Evolutionary conservation across 768 basidiomycete genomes (phyloP).

Genomic region (Russula earlei): DNA sequence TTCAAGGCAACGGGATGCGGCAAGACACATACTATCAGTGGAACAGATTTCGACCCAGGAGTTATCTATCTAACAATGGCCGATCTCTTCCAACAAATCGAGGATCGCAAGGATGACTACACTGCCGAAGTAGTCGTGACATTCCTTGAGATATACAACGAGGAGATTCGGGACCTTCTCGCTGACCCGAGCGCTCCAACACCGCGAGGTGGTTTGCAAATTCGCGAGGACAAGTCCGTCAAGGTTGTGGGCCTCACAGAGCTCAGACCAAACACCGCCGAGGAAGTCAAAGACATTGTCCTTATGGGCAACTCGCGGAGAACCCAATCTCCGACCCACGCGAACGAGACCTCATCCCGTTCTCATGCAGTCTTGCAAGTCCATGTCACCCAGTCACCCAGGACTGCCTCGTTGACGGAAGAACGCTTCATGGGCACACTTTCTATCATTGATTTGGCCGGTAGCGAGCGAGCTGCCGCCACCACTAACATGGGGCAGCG

Average conservation of each 20-base stretch:
- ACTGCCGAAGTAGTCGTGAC: conserved; percentile 85
- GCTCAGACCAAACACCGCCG: conserved; percentile 69
- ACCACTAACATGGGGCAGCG: conserved; percentile 97
- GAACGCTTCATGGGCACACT: conserved; percentile 80
- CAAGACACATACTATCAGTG: conserved; percentile 98
- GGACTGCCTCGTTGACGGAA: conserved; percentile 78
- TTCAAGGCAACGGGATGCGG: conserved; percentile 99
- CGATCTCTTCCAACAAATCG: conserved; percentile 89
- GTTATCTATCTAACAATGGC: conserved; percentile 97
- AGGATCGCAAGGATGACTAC: conserved; percentile 78
- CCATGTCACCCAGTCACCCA: conserved; percentile 79
- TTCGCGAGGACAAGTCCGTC: conserved; percentile 91
- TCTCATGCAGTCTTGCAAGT: conserved; percentile 98
- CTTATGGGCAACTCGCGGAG: conserved; percentile 79
- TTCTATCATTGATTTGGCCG: conserved; percentile 96
- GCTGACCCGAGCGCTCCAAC: conserved; percentile 52
- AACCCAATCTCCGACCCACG: conserved; percentile 90
- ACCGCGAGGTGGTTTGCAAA: conserved; percentile 82
- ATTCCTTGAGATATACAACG: conserved; percentile 98
- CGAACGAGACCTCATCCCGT: conserved; percentile 92
- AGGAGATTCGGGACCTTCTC: conserved; percentile 94
- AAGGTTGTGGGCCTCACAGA: conserved; percentile 83
- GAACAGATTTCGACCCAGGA: conserved; percentile 78
- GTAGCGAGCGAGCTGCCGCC: conserved; percentile 92
- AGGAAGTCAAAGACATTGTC: conserved; percentile 92